These are phyloP conservation scores for Nemania diffusa DNA, from an alignment of 2,329 filamentous ascomycete genomes.

Conservation along the genomic window DNA sequence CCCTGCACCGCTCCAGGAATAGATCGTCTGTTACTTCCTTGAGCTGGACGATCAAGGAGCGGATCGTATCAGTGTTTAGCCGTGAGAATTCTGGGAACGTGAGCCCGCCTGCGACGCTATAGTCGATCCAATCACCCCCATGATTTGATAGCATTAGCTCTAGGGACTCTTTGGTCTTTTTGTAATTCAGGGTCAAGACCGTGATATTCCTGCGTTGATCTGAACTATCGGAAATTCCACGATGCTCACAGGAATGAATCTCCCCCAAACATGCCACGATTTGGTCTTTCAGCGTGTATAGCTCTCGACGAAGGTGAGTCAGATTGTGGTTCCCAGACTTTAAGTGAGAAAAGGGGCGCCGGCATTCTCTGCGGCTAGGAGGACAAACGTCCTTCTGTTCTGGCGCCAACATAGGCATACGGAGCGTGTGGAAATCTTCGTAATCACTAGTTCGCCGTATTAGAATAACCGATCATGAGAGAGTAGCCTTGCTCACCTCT, in stretches of 20 bases:
- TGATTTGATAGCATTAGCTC: constrained; percentile 41
- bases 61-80: constrained; percentile 41
- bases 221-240: background rate
- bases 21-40: constrained; percentile 39
- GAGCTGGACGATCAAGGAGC: constrained; percentile 40
- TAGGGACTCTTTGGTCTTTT: constrained; percentile 35
- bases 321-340: constrained; percentile 17
- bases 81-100: constrained; percentile 41
- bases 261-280: constrained; percentile 37
- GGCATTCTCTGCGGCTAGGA: background rate
- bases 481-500: constrained; percentile 31
- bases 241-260: constrained; percentile 23
- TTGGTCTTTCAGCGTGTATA: constrained; percentile 43
- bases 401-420: constrained; percentile 1
- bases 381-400: background rate
- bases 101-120: constrained; percentile 33
- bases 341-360: background rate
- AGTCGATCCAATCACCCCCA: constrained; percentile 41
- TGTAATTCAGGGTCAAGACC: constrained; percentile 25
- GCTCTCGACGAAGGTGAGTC: constrained; percentile 36
- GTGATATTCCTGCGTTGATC: constrained; percentile 12
- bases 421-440: constrained; percentile 35
- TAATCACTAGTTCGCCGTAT: constrained; percentile 37
- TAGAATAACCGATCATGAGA: background rate
- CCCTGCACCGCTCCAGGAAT: constrained; percentile 19